Conservation (phyloP, 2,329 filamentous ascomycete species). For the Trichophyton verrucosum region DNA sequence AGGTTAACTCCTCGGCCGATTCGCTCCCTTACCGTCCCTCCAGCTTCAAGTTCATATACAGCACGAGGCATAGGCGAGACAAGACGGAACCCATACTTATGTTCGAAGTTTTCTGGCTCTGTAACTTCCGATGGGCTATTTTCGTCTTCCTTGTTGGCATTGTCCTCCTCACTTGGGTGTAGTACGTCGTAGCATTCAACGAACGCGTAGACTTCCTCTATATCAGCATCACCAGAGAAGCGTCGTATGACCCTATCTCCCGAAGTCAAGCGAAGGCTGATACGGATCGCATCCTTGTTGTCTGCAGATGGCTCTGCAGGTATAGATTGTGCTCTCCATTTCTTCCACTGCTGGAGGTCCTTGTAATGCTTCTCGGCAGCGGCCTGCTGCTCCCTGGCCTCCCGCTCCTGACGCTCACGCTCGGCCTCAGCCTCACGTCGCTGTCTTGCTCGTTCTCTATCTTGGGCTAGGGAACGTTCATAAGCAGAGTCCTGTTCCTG, state of each 20-base stretch:
- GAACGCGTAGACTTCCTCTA: constrained; percentile 91
- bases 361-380: constrained; percentile 45
- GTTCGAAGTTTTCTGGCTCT: constrained; percentile 55
- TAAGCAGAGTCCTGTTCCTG: constrained; percentile 87
- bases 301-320: constrained; percentile 53
- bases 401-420: constrained; percentile 49
- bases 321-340: constrained; percentile 62
- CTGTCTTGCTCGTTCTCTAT: constrained; percentile 70
- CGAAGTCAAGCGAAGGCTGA: constrained; percentile 49
- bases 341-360: constrained; percentile 59
- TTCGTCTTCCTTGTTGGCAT: constrained; percentile 1
- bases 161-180: constrained; percentile 23
- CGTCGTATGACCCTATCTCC: constrained; percentile 64
- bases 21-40: constrained; percentile 54
- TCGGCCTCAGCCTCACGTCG: constrained; percentile 62
- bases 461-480: constrained; percentile 75
- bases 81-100: constrained; percentile 74
- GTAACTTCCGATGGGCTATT: constrained; percentile 15
- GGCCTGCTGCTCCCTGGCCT: constrained; percentile 51
- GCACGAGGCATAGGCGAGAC: constrained; percentile 75
- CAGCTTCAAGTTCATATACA: constrained; percentile 59
- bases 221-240: constrained; percentile 54
- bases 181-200: constrained; percentile 76
- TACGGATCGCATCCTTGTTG: constrained; percentile 59
- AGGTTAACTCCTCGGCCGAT: constrained; percentile 78